These are phyloP conservation scores for Cryptosporidium muris DNA, from an alignment of 169 alveolate species.

Conservation along the genomic window DNA sequence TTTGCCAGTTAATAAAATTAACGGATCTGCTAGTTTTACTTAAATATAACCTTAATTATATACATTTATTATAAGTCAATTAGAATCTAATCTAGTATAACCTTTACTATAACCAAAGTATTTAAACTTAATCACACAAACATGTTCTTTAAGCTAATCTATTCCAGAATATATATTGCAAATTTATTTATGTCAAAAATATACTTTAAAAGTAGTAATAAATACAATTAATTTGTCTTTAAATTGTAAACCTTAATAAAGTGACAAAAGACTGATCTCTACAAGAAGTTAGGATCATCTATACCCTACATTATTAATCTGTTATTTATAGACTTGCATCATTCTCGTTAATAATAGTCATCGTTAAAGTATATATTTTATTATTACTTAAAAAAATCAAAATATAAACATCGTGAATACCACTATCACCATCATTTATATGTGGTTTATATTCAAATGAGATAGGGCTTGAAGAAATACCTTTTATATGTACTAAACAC, in stretches of 20 bases:
- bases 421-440: conserved; percentile 7
- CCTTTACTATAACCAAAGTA: too few relatives aligned
- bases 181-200: too few relatives aligned
- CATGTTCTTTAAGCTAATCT: too few relatives aligned
- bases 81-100: background rate
- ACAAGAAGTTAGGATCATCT: too few relatives aligned
- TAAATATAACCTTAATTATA: background rate
- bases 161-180: too few relatives aligned
- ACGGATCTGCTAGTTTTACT: background rate
- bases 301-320: background rate
- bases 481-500: conserved; percentile 46
- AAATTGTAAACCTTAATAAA: too few relatives aligned
- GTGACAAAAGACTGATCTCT: too few relatives aligned
- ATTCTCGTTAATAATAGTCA: conserved; percentile 11
- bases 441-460: conserved; percentile 52
- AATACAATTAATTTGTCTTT: too few relatives aligned
- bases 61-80: background rate
- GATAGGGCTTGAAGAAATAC: conserved; percentile 9
- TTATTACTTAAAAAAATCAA: conserved; percentile 16
- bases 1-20: conserved; percentile 11
- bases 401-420: conserved; percentile 27
- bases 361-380: conserved; percentile 16
- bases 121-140: too few relatives aligned
- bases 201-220: too few relatives aligned
- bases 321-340: conserved; percentile 41